Conservation (phyloP, 2,329 filamentous ascomycete genomes). For the Eutypella sp. region DNA sequence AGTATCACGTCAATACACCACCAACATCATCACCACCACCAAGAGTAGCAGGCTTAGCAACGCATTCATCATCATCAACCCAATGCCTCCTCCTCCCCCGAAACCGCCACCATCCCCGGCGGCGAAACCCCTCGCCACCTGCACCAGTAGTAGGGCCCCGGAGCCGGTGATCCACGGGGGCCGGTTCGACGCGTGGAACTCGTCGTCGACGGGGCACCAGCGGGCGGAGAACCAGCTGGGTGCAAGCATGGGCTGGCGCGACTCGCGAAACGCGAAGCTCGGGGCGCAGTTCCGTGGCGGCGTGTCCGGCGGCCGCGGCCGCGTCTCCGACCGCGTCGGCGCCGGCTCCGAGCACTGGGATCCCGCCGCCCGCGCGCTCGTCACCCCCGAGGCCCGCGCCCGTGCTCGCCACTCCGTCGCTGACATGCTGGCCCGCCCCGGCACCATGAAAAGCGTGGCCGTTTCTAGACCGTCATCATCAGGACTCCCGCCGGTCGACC, state of each 20-base stretch:
- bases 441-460: constrained; percentile 31
- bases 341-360: constrained; percentile 55
- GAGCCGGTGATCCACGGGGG: constrained; percentile 32
- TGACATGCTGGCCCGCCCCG: constrained; percentile 49
- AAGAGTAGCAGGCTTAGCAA: no score
- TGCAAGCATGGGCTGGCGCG: constrained; percentile 61
- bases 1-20: no score
- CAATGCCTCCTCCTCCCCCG: no score
- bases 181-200: constrained; percentile 73
- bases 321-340: constrained; percentile 61
- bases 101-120: constrained; percentile 10
- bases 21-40: no score
- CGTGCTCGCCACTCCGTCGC: constrained; percentile 40
- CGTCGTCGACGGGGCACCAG: constrained; percentile 73
- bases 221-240: constrained; percentile 62
- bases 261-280: constrained; percentile 64
- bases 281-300: constrained; percentile 61
- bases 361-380: constrained; percentile 35
- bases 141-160: constrained; percentile 35
- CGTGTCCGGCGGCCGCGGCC: constrained; percentile 50
- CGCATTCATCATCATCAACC: no score
- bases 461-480: no score
- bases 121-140: constrained; percentile 16
- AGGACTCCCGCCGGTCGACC: no score
- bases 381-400: constrained; percentile 37